Evolutionary conservation across 495 filamentous ascomycete genomes (phyloP), one percentile per base, ranked within the genome.

Genomic region (Oleoguttula mirabilis): DNA sequence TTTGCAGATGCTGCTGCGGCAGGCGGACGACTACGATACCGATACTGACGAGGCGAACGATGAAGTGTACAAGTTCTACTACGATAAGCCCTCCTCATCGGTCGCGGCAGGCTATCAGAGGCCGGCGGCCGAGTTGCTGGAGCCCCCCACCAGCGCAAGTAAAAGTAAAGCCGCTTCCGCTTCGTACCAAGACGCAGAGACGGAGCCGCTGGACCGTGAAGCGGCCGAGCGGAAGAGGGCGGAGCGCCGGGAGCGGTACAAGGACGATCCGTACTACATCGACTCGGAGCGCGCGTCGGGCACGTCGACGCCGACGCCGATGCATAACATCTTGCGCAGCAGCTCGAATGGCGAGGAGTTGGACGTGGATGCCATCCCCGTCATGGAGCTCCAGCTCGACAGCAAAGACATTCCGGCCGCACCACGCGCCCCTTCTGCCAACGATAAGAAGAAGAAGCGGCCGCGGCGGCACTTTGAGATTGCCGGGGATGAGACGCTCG

Each of bases 241-340:
- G 0, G 82, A 88, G 48, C 70, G 86, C 21, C 59, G 69, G 31
- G 85, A 88, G 52, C 72, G 84, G 32, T 83, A 94, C 59, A 79
- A 71, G 46, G 88, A 95, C 52, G 90, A 98, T 56, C 90, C 90
- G 3, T 98, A 94, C 57, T 96, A 98, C 55, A 98, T 98, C 30
- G 69, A 67, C 22, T 56, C 66, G 12, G 67, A 68, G 2, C 74
- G 69, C 19, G 51, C 47, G 0, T 71, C 67, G 6, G 74, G 67
- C 27, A 66, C 65, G 8, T 79, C 74, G 0, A 84, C 82, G 0
- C 79, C 74, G 0, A 84, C 82, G 0, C 79, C 82, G 2, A 71
- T 84, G 41, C 77, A 84, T 53, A 79, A 77, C 40, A 77, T 84
- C 28, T 66, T 86, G 0, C 68, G 73, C 44, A 71, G 63, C 21